phyloP scores from a whole-genome alignment of 306 rosid genomes.

The Cucumis hystrix region DNA sequence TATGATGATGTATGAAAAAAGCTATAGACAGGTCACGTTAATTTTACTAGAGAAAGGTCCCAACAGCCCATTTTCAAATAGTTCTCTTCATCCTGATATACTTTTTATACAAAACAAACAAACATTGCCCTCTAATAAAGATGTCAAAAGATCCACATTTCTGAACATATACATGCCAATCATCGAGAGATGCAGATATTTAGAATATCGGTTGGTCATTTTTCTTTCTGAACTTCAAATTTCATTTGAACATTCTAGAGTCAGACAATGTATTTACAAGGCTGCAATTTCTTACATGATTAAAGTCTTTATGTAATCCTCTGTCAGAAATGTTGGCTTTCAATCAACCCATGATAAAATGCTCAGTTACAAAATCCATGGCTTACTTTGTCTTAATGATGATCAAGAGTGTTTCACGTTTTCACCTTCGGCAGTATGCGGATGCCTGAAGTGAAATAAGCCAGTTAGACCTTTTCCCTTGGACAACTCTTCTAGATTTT shows the following conservation, averaged over 20 bases:
- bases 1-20: neutral
- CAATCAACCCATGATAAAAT: neutral
- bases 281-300: neutral
- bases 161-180: neutral
- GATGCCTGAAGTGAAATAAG: conserved; percentile 25
- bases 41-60: neutral
- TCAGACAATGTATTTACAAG: neutral
- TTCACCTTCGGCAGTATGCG: conserved; percentile 11
- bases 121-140: neutral
- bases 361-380: neutral
- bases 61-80: neutral
- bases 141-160: neutral
- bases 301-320: neutral
- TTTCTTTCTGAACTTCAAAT: neutral
- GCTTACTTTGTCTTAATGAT: neutral
- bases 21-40: neutral
- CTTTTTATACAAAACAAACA: neutral
- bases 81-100: neutral
- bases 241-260: neutral
- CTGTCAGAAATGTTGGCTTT: neutral
- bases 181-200: neutral
- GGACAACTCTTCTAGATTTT: conserved; percentile 40
- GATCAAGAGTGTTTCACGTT: conserved; percentile 11
- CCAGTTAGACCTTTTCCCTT: conserved; percentile 41
- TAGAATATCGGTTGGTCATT: neutral